Percentiles rank a stretch among this genome's conserved stretches.
These are phyloP conservation scores for Neopestalotiopsis clavispora DNA, from an alignment of 2,329 filamentous ascomycete genomes.

Conservation along the genomic window DNA sequence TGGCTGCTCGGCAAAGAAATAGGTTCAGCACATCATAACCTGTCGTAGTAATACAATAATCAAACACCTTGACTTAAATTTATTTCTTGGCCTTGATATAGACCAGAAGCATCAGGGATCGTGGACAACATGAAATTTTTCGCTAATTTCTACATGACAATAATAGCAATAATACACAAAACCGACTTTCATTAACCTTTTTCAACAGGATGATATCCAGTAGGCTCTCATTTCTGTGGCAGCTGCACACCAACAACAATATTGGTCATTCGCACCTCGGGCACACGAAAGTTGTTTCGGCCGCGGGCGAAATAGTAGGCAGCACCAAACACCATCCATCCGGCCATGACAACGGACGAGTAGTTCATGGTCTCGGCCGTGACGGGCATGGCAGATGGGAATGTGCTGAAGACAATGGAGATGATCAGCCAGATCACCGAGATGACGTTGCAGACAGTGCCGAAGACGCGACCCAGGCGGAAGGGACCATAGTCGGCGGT, in stretches of 20 bases:
- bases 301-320: slow-evolving; percentile 9
- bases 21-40: too few relatives aligned
- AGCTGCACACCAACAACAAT: slow-evolving; percentile 1
- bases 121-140: background rate
- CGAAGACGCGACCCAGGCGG: slow-evolving; percentile 37
- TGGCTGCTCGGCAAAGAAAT: slow-evolving; percentile 40
- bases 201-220: background rate
- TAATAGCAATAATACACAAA: background rate
- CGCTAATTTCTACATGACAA: background rate
- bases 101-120: background rate
- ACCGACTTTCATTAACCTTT: background rate
- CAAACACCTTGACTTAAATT: too few relatives aligned
- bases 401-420: slow-evolving; percentile 49
- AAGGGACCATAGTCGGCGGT: slow-evolving; percentile 46
- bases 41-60: too few relatives aligned
- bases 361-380: slow-evolving; percentile 51
- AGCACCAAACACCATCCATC: slow-evolving; percentile 9
- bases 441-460: slow-evolving; percentile 41
- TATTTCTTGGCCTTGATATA: background rate
- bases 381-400: slow-evolving; percentile 47
- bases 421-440: slow-evolving; percentile 44
- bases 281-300: slow-evolving; percentile 4
- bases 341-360: slow-evolving; percentile 51
- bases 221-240: background rate
- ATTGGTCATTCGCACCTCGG: slow-evolving; percentile 1